Conservation (phyloP, 129 eudicot genomes). For the Pittosporum tobira region DNA sequence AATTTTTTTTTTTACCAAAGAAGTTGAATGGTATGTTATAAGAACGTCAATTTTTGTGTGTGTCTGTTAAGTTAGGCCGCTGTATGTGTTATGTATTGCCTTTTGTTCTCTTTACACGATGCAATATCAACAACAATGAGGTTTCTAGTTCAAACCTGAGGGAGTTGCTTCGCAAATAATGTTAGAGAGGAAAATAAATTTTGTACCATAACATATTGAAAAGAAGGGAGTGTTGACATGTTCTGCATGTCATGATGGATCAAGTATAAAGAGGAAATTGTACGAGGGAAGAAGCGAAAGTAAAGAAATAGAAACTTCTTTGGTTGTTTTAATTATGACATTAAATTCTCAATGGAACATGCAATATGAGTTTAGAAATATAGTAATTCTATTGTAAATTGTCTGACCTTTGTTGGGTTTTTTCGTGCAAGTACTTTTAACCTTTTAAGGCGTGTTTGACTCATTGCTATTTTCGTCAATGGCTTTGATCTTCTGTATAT, state of each 20-base stretch:
- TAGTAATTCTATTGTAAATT: background rate
- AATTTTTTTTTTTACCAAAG: no score
- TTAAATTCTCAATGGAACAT: background rate
- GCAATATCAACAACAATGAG: no score
- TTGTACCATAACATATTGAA: no score
- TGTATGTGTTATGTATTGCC: no score
- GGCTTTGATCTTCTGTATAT: background rate
- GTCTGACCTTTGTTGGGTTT: background rate
- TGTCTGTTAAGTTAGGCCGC: no score
- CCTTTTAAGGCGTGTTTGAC: background rate
- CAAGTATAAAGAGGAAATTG: background rate
- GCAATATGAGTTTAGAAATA: background rate
- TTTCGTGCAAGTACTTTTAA: background rate
- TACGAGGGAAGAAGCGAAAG: background rate
- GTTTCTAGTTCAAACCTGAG: background rate
- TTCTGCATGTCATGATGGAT: background rate
- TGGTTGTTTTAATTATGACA: background rate
- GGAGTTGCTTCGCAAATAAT: background rate
- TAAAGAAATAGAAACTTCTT: background rate
- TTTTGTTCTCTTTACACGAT: no score
- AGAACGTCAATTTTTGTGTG: no score
- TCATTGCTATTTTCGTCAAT: background rate
- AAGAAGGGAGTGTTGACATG: no score
- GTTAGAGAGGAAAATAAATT: background rate
- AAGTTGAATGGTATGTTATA: no score